Evolutionary conservation across 2,329 filamentous ascomycete genomes (phyloP), one percentile per base, ranked within the genome.

Genomic region (Claviceps lovelessii): DNA sequence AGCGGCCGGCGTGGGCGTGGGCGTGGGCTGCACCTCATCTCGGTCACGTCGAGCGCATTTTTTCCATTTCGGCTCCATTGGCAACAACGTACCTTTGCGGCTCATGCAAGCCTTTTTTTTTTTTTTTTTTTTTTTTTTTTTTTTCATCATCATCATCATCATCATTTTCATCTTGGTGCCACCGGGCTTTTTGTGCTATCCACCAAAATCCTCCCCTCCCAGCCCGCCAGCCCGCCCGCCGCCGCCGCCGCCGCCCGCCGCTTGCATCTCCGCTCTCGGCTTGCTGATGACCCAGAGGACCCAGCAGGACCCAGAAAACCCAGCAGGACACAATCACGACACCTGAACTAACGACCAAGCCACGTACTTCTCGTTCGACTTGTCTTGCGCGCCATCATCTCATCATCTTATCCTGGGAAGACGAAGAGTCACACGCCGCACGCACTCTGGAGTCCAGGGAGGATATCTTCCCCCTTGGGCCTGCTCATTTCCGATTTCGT

Each of bases 251-350:
- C 48, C 51, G 49, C 49, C 52, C 55, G 51, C 57, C 51, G 53
- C 55, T 57, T 57, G 57, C 47, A 15, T 51, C 57, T 58, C 57
- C 56, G 57, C 52, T 58, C 50, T 56, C 57, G 57, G 57, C 54
- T 58, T 58, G 53, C 52, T 51, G 33, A 39, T 54, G 51, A 56
- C 48, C 56, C 53, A 33, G 31, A 4, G 4, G 31, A 8, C 31
- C n/a, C n/a, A n/a, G n/a, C n/a, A n/a, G n/a, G n/a, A n/a, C n/a
- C 56, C 53, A 33, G 23, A 23, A 23, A 23, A 23, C 23, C 23
- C 23, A 53, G 45, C 37, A 41, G 37, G 37, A 53, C 51, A 52
- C 39, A 49, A 52, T 54, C 55, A 56, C 55, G 49, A 54, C 55
- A 54, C 52, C 49, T 23, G 44, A 44, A 19, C 49, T 51, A 51